Conservation (phyloP, 345 rosid genomes). For the Eucalyptus victrix region DNA sequence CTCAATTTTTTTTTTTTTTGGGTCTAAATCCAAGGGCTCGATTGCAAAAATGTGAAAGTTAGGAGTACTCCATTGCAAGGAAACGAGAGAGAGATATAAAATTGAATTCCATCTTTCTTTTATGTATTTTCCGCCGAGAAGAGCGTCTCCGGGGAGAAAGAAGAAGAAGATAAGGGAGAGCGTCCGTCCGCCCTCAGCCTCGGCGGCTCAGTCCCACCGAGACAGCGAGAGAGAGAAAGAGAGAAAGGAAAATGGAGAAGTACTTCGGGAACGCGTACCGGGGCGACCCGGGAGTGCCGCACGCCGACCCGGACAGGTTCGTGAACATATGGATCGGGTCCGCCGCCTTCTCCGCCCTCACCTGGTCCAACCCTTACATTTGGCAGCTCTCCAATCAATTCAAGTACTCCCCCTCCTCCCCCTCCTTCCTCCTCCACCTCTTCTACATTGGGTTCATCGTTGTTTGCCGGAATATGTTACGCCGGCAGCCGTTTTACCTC, state of each 20-base stretch:
- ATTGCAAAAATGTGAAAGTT: not conserved
- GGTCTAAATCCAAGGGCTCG: not conserved
- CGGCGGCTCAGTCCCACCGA: not conserved
- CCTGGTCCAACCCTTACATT: constrained; percentile 64
- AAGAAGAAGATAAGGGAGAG: not conserved
- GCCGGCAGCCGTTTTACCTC: not conserved
- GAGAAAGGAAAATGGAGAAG: constrained; percentile 51
- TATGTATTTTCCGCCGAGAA: not conserved
- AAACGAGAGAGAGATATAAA: not conserved
- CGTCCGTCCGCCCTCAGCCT: not conserved
- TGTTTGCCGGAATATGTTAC: not conserved
- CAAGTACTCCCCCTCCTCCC: constrained; percentile 25
- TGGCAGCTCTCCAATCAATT: constrained; percentile 73
- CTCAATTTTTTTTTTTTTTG: not conserved
- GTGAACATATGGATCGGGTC: constrained; percentile 84
- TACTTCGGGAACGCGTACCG: constrained; percentile 85
- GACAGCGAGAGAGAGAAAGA: not conserved
- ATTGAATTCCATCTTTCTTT: not conserved
- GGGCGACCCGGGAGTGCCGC: constrained; percentile 96
- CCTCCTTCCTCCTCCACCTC: not conserved
- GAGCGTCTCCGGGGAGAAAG: not conserved
- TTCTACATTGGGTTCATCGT: not conserved
- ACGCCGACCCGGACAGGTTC: constrained; percentile 59
- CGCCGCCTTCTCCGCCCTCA: constrained; percentile 50
- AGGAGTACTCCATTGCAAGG: not conserved